Percentiles rank a stretch among this genome's conserved stretches.
phyloP scores from a whole-genome alignment of 352 stramenopile genomes.

The Phytopythium ostracodes region DNA sequence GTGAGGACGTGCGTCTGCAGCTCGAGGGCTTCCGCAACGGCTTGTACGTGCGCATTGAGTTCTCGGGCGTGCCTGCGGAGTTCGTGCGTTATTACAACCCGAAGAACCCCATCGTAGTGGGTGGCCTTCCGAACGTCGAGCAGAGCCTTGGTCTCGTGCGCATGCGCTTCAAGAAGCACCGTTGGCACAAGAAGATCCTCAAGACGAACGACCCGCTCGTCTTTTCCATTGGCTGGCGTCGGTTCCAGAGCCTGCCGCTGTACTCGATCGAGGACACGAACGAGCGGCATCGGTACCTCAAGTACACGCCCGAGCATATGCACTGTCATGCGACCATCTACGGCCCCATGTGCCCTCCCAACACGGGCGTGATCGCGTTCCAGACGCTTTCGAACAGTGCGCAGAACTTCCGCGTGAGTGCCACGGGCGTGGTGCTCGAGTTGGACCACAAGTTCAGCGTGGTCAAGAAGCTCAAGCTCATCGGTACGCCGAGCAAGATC shows the following conservation, averaged over 20 bases:
- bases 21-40: slow-evolving; percentile 96
- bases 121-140: slow-evolving; percentile 96
- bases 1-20: slow-evolving; percentile 89
- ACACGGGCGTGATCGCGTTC: slow-evolving; percentile 98
- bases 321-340: slow-evolving; percentile 99
- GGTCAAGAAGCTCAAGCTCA: slow-evolving; percentile 99
- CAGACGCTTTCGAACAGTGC: slow-evolving; percentile 92
- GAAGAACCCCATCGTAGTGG: slow-evolving; percentile 86
- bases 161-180: slow-evolving; percentile 98
- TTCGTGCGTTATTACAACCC: slow-evolving; percentile 96
- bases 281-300: slow-evolving; percentile 94
- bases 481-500: slow-evolving; percentile 98
- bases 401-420: slow-evolving; percentile 95
- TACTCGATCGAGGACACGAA: slow-evolving; percentile 99
- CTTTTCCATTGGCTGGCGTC: slow-evolving; percentile 98
- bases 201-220: slow-evolving; percentile 98
- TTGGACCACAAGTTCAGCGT: slow-evolving; percentile 97
- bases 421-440: slow-evolving; percentile 97
- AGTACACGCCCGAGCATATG: slow-evolving; percentile 99
- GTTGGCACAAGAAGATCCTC: slow-evolving; percentile 98
- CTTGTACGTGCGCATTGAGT: slow-evolving; percentile 96
- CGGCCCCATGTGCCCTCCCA: slow-evolving; percentile 93
- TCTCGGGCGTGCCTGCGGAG: slow-evolving; percentile 92
- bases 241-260: slow-evolving; percentile 98
- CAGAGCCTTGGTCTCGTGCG: slow-evolving; percentile 93